These are phyloP conservation scores for Lanmaoa pseudosensibilis DNA, from an alignment of 768 basidiomycete genomes.

Conservation along the genomic window DNA sequence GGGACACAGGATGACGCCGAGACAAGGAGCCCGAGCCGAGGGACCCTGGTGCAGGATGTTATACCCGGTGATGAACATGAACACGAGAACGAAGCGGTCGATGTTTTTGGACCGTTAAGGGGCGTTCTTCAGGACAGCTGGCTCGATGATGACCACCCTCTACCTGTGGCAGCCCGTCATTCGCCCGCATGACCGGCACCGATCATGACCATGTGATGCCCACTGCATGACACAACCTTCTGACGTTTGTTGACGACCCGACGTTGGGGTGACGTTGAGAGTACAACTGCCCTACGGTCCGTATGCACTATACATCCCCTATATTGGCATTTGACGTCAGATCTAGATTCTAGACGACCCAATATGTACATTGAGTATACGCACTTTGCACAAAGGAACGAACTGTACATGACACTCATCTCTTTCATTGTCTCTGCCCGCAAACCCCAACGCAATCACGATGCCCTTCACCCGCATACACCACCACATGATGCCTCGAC, in stretches of 20 bases:
- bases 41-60: slow-evolving; percentile 3
- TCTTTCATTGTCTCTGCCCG: neutral
- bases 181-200: slow-evolving; percentile 1
- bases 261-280: neutral
- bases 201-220: neutral
- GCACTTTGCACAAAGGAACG: neutral
- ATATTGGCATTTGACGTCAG: neutral
- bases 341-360: slow-evolving; percentile 9
- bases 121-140: slow-evolving; percentile 10
- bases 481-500: slow-evolving; percentile 1
- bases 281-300: slow-evolving; percentile 9
- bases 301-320: neutral
- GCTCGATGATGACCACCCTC: slow-evolving; percentile 1
- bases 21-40: neutral
- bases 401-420: neutral
- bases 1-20: slow-evolving; percentile 29
- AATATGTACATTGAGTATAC: neutral
- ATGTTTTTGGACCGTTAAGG: slow-evolving; percentile 12
- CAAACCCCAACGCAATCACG: neutral
- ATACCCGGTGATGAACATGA: neutral
- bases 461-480: neutral
- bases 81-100: neutral
- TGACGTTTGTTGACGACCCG: slow-evolving; percentile 7
- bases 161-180: neutral
- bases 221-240: neutral